These are phyloP conservation scores for Cytospora chrysosperma DNA, from an alignment of 2,329 filamentous ascomycete genomes.

Conservation along the genomic window DNA sequence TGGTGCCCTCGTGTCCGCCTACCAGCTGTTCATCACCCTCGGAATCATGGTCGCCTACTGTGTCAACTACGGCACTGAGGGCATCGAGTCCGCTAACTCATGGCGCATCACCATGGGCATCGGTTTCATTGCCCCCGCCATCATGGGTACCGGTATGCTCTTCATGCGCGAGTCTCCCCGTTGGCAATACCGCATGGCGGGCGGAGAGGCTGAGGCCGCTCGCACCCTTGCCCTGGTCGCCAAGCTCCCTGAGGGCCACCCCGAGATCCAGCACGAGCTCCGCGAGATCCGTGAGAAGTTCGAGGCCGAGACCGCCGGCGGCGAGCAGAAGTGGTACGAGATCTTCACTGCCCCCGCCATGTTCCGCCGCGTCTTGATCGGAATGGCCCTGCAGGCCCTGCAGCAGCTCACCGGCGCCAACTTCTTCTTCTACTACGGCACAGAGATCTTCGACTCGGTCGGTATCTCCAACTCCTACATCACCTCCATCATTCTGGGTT, in stretches of 20 bases:
- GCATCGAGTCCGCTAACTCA: slow-evolving; percentile 43
- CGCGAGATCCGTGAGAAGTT: slow-evolving; percentile 24
- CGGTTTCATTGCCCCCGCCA: slow-evolving; percentile 51
- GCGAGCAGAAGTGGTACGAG: slow-evolving; percentile 25
- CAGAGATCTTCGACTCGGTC: slow-evolving; percentile 65
- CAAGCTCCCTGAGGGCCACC: slow-evolving; percentile 10
- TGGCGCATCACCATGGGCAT: slow-evolving; percentile 65
- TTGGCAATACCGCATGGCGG: slow-evolving; percentile 38
- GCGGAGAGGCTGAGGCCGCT: slow-evolving; percentile 21
- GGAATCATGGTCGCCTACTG: slow-evolving; percentile 33
- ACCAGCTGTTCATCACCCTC: slow-evolving; percentile 36
- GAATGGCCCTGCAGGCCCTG: slow-evolving; percentile 61
- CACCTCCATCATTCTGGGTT: slow-evolving; percentile 66
- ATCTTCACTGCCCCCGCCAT: slow-evolving; percentile 48
- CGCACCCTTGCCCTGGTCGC: slow-evolving; percentile 23
- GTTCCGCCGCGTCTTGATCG: slow-evolving; percentile 63
- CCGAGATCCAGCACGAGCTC: slow-evolving; percentile 21
- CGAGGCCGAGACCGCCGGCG: slow-evolving; percentile 24
- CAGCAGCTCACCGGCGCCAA: slow-evolving; percentile 67
- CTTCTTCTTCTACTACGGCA: slow-evolving; percentile 57
- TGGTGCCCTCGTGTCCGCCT: slow-evolving; percentile 35
- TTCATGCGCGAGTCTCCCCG: slow-evolving; percentile 57
- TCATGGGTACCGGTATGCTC: slow-evolving; percentile 53
- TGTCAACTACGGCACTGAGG: slow-evolving; percentile 53
- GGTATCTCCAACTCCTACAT: slow-evolving; percentile 65